A percentile compares a stretch with the other conserved stretches of the same genome.
These are phyloP conservation scores for Chlamydomonas sp. DNA, from an alignment of 139 green algal genomes.

Conservation along the genomic window DNA sequence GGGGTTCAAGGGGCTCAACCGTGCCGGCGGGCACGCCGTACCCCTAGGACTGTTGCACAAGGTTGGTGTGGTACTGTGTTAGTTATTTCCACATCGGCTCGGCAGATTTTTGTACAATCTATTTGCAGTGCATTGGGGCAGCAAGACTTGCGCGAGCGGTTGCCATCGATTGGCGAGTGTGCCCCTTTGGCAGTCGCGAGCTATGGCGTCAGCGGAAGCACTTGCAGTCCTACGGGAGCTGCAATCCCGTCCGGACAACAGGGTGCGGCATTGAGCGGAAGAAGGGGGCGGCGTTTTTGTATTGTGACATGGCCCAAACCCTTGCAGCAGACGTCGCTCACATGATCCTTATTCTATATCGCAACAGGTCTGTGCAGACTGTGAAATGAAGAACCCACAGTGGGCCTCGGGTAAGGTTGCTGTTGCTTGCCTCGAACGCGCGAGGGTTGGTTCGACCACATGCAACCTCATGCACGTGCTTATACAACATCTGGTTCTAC, in stretches of 20 bases:
- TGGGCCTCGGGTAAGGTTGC: slow-evolving; percentile 84
- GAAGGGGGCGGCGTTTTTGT: neutral
- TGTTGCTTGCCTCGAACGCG: neutral
- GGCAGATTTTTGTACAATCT: neutral
- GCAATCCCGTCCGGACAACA: slow-evolving; percentile 88
- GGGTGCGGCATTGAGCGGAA: slow-evolving; percentile 57
- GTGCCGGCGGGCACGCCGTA: no score
- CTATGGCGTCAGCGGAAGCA: slow-evolving; percentile 86
- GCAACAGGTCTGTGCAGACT: slow-evolving; percentile 93
- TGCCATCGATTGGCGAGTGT: neutral
- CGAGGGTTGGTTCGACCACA: neutral
- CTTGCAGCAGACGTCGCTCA: neutral
- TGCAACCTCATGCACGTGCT: neutral
- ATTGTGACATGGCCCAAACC: neutral
- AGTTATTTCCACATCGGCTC: no score
- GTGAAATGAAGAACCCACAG: slow-evolving; percentile 93
- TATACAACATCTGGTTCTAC: slow-evolving; percentile 4
- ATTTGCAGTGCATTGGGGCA: neutral
- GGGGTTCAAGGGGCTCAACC: no score
- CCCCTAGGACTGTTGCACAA: no score
- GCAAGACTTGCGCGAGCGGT: neutral
- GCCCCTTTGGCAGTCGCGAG: neutral
- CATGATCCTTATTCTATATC: neutral
- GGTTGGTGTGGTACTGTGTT: no score
- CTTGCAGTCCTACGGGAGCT: slow-evolving; percentile 85